Conservation (phyloP, 2,329 filamentous ascomycete genomes). For the Akanthomyces lecanii region DNA sequence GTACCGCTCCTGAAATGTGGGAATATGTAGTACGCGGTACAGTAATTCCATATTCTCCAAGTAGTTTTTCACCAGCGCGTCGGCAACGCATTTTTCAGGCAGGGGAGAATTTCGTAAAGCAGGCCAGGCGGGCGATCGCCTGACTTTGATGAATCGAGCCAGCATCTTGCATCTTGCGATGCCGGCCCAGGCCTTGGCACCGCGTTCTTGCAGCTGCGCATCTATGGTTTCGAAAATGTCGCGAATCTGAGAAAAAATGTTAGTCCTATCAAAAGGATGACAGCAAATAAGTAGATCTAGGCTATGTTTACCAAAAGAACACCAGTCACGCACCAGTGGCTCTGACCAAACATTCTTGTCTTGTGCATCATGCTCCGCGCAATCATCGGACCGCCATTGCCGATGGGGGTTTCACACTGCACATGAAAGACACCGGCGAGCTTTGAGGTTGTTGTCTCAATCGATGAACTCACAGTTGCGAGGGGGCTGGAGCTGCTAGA, state of each 20-base stretch:
- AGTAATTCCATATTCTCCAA: constrained; percentile 43
- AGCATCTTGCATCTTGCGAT: constrained; percentile 51
- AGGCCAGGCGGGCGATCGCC: constrained; percentile 46
- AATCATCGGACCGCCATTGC: constrained; percentile 30
- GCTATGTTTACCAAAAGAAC: constrained; percentile 38
- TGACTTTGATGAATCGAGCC: constrained; percentile 48
- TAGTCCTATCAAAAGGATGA: constrained; percentile 14
- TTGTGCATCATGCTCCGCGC: constrained; percentile 49
- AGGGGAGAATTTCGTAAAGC: constrained; percentile 38
- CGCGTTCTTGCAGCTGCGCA: constrained; percentile 33
- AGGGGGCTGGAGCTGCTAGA: background rate
- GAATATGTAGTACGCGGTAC: constrained; percentile 49
- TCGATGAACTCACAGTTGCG: constrained; percentile 23
- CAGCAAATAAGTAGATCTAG: no score
- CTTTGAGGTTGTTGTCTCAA: constrained; percentile 35
- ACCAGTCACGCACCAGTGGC: constrained; percentile 50
- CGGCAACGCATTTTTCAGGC: constrained; percentile 42
- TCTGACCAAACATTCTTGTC: constrained; percentile 52
- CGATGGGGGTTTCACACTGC: constrained; percentile 32
- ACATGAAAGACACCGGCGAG: constrained; percentile 42
- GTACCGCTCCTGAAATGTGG: constrained; percentile 45
- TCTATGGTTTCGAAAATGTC: constrained; percentile 44
- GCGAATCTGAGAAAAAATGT: constrained; percentile 29
- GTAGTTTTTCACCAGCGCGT: constrained; percentile 47
- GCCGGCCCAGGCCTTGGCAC: constrained; percentile 30